Base-by-base conservation (phyloP, 2,329 filamentous ascomycete genomes). In the Dactylonectria estremocensis region DNA sequence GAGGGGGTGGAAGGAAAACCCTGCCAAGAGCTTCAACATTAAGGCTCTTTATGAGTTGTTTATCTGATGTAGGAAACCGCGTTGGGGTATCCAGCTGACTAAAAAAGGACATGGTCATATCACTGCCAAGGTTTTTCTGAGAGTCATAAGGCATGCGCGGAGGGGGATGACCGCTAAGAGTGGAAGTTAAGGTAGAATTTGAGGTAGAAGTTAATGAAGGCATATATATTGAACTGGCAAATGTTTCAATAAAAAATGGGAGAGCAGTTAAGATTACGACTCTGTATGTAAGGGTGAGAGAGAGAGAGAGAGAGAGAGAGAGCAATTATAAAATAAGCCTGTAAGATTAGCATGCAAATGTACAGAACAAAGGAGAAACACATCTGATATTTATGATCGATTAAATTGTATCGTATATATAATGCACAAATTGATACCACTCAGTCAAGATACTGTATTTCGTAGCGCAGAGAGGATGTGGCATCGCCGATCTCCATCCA, bases 81-180 rank as follows among this genome's bases (percentile, higher is more conserved):
- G 45, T 45, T 52, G 46, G 53, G 45, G 45, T 57, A 45, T 46
- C 45, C 14, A 20, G 31, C 53, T 57, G 43, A 37, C 22, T 28
- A 63, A 52, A 57, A 63, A 63, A 31, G n/a, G 31, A 45, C 46
- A 64, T 58, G 45, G 61, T 52, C 46, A 64, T 58, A 64, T 64
- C 46, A 50, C 61, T 53, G 20, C 53, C 35, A 57, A 55, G 24
- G 59, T 55, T 62, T 46, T 46, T 55, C 59, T 35, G 50, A 55
- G 49, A 54, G 35, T 62, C 50, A 48, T 28, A 2, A 28, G 24
- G 24, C 24, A 53, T 54, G 37, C 49, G 58, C 35, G 48, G 58
- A 61, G 58, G 58, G 49, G 49, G 49, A 54, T 61, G 48, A 13
- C 58, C 48, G 58, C 58, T 61, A 61, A 61, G 46, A 20, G 58